A percentile compares a stretch with the other conserved stretches of the same genome.
Conservation (phyloP, 768 basidiomycete species). For the Megacollybia marginata region DNA sequence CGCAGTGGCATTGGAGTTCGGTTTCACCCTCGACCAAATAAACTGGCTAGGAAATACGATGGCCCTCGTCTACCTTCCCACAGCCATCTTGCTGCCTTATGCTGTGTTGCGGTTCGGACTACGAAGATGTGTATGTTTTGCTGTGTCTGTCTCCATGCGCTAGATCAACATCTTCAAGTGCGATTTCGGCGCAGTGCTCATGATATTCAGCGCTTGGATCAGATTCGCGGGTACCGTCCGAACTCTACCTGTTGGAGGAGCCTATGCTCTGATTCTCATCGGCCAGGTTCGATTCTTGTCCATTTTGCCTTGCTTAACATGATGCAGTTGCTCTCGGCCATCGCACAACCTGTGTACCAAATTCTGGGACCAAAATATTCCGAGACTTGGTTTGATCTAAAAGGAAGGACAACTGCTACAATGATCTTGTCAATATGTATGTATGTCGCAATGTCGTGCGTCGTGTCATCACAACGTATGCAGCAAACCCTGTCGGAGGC, state of each 20-base stretch:
- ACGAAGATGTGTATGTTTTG: conserved; percentile 44
- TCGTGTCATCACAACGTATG: conserved; percentile 1
- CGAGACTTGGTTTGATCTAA: conserved; percentile 75
- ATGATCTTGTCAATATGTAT: conserved; percentile 50
- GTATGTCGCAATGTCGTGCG: conserved; percentile 18
- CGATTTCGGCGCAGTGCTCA: conserved; percentile 43
- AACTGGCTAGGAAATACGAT: conserved; percentile 75
- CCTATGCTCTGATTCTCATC: conserved; percentile 62
- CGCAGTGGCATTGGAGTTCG: conserved; percentile 54
- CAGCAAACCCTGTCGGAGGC: conserved; percentile 69
- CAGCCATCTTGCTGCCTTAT: conserved; percentile 50
- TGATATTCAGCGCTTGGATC: conserved; percentile 67
- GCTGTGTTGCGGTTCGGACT: conserved; percentile 55
- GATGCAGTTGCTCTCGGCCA: conserved; percentile 47
- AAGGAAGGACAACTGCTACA: conserved; percentile 71
- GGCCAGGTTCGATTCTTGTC: conserved; percentile 47
- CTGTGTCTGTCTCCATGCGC: background rate
- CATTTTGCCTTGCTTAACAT: background rate
- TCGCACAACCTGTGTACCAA: conserved; percentile 70
- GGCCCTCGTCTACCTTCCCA: conserved; percentile 47
- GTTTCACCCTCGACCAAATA: conserved; percentile 61
- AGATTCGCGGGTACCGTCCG: conserved; percentile 63
- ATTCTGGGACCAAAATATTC: conserved; percentile 77
- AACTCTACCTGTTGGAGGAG: conserved; percentile 40
- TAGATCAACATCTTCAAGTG: conserved; percentile 37